Conservation (phyloP, 176 grass and related monocot genomes). For the Carex kokanica region DNA sequence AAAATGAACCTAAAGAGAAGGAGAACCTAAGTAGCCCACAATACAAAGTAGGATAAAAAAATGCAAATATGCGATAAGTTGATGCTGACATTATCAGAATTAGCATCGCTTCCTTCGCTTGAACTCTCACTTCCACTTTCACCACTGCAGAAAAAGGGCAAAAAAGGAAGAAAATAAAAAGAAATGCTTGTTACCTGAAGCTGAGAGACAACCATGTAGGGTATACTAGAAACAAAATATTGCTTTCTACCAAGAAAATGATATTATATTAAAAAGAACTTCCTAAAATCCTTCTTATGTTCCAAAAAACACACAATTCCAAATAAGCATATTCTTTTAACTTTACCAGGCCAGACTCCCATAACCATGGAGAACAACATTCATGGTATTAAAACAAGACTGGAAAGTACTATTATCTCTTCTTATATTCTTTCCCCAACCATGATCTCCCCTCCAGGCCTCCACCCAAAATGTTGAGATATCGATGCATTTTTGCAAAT, state of each 20-base stretch:
- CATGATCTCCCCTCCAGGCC: neutral
- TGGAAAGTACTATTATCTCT: neutral
- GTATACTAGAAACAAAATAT: neutral
- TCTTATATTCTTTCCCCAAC: neutral
- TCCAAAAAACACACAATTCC: neutral
- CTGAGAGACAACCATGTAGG: neutral
- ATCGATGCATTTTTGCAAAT: neutral
- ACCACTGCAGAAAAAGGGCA: conserved; percentile 29
- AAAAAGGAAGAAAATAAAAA: neutral
- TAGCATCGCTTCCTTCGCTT: conserved; percentile 48
- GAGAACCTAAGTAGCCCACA: neutral
- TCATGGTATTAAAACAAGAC: neutral
- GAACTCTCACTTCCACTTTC: conserved; percentile 53
- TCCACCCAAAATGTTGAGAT: neutral
- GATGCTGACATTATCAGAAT: conserved; percentile 42
- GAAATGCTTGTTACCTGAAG: neutral
- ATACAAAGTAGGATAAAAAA: conserved; percentile 15
- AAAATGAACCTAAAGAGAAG: neutral
- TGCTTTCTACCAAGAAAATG: neutral
- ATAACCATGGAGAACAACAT: neutral
- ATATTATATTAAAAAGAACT: neutral
- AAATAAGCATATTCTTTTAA: neutral
- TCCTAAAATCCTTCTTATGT: neutral
- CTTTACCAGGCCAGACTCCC: neutral
- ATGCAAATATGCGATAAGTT: neutral